These are phyloP conservation scores for Pichia sp. DNA, from an alignment of 1,139 yeast species.

Conservation along the genomic window DNA sequence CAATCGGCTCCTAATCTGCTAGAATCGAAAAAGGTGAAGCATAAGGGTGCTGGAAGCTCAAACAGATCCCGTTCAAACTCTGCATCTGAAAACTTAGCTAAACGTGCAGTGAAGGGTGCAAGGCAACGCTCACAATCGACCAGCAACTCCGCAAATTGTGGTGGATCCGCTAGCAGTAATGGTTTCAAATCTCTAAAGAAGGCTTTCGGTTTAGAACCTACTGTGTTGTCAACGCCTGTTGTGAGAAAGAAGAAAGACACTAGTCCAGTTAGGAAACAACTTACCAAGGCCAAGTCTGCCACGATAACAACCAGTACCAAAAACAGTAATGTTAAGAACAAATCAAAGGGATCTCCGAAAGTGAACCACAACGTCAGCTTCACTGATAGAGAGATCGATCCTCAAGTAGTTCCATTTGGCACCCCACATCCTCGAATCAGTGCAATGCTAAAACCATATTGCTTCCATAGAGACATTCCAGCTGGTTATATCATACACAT, in stretches of 20 bases:
- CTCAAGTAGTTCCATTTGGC: conserved; percentile 24
- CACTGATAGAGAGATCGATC: background rate
- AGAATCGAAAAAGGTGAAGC: conserved; percentile 3
- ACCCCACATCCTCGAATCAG: conserved; percentile 53
- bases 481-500: conserved; percentile 59
- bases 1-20: conserved; percentile 7
- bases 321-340: too few relatives aligned
- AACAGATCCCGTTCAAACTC: conserved; percentile 5
- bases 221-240: background rate
- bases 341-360: background rate
- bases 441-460: conserved; percentile 47
- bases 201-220: conserved; percentile 6
- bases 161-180: background rate
- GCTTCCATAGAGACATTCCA: conserved; percentile 59
- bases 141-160: background rate
- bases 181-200: conserved; percentile 6
- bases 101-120: background rate
- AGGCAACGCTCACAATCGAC: conserved; percentile 16
- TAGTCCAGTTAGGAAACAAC: conserved; percentile 1
- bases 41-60: background rate
- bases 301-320: background rate
- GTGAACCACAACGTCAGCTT: background rate
- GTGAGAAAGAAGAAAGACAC: background rate
- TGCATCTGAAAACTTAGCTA: conserved; percentile 1
- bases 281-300: background rate